Conservation (phyloP, 2,329 filamentous ascomycete species). For the Pestalotiopsis sp. region DNA sequence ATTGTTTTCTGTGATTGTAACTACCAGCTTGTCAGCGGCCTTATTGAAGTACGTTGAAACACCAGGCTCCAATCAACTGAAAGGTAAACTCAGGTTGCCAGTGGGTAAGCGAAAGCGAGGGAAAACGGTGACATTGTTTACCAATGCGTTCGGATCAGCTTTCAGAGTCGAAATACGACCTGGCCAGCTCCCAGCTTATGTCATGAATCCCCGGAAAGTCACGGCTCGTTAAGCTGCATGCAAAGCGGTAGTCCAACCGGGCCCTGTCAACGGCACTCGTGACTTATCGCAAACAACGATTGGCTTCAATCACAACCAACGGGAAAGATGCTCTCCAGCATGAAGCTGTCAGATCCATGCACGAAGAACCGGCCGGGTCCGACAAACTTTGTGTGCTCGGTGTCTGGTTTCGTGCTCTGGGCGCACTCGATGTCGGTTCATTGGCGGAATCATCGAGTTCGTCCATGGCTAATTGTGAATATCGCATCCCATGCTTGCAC, state of each 20-base stretch:
- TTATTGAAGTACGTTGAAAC: no score
- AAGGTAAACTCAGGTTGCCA: no score
- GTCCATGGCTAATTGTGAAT: not conserved
- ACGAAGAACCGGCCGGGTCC: not conserved
- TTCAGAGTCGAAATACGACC: not conserved
- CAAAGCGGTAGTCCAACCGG: not conserved
- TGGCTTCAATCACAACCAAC: not conserved
- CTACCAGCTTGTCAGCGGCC: no score
- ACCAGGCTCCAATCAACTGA: no score
- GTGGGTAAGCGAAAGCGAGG: no score
- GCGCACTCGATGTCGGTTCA: not conserved
- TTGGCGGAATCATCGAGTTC: constrained; percentile 4
- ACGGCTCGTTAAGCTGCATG: not conserved
- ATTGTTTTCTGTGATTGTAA: no score
- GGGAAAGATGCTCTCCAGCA: not conserved
- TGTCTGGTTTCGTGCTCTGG: not conserved
- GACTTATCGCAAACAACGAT: not conserved
- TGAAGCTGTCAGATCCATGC: not conserved
- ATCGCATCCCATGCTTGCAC: not conserved
- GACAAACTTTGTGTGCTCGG: not conserved
- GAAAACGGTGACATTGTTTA: no score
- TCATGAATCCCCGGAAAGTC: not conserved
- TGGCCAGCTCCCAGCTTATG: not conserved
- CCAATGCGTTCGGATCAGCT: not conserved
- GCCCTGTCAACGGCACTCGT: not conserved